Evolutionary conservation across 805 yeast genomes (phyloP), one percentile per base, ranked within the genome.

Genomic region (Naumovozyma baii): DNA sequence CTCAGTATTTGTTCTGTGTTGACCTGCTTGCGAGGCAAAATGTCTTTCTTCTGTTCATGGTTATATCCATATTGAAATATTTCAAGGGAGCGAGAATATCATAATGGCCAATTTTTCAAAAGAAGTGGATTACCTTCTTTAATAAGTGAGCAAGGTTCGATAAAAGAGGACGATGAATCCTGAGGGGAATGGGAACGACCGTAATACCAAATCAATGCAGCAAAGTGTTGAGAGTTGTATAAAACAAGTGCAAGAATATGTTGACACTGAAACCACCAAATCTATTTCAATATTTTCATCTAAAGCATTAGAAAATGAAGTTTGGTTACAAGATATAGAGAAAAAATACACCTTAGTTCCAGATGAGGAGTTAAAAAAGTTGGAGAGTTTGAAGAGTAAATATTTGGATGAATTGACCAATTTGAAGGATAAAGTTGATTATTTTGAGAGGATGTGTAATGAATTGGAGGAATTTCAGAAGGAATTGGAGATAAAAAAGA

Each of bases 391-490:
- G 39, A 52, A 47, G 30, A 28, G 38, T 1, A 36, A 41, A 2
- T 44, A 48, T 19, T 10, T 39, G 7, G 37, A 36, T 1, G 45
- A 55, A n/a, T 31, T 69, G 8, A 51, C 46, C 13, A 38, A 38
- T 5, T 34, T 70, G 12, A 73, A 69, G 38, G 33, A 45, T 2
- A 52, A 60, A 28, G 64, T 72, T 2, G 61, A 54, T 3, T 64
- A 64, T 30, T 54, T 77, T 25, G 75, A 71, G 36, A 55, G 51
- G 2, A 46, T 82, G 3, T 68, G 73, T 9, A 59, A 61, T 18
- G 87, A 83, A 46, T 50, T 83, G 28, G 83, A 80, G 41, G 72
- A 69, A 43, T 78, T 82, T 74, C 68, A 79, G 4, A 57, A 64
- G 18, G 83, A 78, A 48, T 49, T 79, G 37, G 75, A 68, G 33